phyloP scores from a whole-genome alignment of 192 early-diverging fungal species.

The Linnemannia elongata region DNA sequence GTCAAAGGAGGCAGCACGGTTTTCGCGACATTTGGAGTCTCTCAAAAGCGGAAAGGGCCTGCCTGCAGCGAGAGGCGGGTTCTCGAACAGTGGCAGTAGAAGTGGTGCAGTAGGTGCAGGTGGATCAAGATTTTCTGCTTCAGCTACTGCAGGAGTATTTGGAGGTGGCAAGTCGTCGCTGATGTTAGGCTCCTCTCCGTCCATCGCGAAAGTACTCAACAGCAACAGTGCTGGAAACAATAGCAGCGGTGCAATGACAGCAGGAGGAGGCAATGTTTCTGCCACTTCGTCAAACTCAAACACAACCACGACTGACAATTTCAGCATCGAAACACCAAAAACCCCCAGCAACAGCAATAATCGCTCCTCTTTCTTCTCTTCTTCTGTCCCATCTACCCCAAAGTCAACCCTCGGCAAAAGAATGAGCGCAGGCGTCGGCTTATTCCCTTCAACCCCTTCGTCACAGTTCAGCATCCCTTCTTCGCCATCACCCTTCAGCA shows the following conservation, averaged over 20 bases:
- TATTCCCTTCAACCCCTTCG: constrained; percentile 11
- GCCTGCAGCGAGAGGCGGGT: neutral
- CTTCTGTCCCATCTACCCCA: neutral
- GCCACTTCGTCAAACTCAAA: neutral
- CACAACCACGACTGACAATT: neutral
- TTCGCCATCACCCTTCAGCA: neutral
- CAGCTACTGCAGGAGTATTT: constrained; percentile 17
- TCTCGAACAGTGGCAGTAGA: neutral
- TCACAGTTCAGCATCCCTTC: neutral
- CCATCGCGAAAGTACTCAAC: neutral
- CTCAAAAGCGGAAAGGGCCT: neutral
- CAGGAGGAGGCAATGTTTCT: neutral
- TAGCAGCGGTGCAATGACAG: neutral
- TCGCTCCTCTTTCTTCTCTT: neutral
- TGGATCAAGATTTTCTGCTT: constrained; percentile 25
- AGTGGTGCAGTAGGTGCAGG: neutral
- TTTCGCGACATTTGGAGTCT: constrained; percentile 11
- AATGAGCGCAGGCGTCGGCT: neutral
- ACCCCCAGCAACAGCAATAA: neutral
- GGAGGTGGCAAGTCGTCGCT: neutral
- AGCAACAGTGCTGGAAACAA: neutral
- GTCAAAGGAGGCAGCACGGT: constrained; percentile 30
- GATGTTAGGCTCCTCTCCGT: neutral
- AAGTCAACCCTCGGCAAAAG: constrained; percentile 4
- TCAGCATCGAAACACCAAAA: neutral